phyloP scores from a whole-genome alignment of 768 basidiomycete genomes.

The Cubamyces lactineus region DNA sequence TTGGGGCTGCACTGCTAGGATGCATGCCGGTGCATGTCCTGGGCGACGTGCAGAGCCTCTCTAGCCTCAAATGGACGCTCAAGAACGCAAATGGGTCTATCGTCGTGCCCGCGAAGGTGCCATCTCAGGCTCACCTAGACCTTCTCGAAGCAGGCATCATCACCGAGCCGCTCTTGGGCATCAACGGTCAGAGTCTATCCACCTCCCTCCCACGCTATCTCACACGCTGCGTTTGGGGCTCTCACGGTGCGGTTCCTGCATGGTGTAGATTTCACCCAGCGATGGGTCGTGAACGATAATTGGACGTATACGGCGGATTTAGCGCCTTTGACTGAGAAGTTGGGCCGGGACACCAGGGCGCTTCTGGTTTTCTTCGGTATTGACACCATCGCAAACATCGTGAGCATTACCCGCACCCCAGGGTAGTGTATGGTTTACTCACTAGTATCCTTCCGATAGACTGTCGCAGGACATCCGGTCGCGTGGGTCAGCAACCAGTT shows the following conservation, averaged over 20 bases:
- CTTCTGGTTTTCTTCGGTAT: conserved; percentile 59
- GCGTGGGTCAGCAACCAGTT: conserved; percentile 65
- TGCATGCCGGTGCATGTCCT: conserved; percentile 2
- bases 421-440: not conserved
- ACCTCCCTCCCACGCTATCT: not conserved
- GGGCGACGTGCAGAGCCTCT: conserved; percentile 43
- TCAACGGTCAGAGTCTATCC: conserved; percentile 45
- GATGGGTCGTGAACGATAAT: conserved; percentile 59
- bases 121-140: conserved; percentile 60
- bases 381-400: conserved; percentile 60
- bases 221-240: not conserved
- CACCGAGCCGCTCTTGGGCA: conserved; percentile 54
- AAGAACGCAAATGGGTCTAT: conserved; percentile 57
- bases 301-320: conserved; percentile 64
- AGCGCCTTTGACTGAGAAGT: conserved; percentile 42
- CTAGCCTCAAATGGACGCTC: conserved; percentile 54
- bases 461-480: conserved; percentile 52
- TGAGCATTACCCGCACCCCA: conserved; percentile 32
- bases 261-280: conserved; percentile 52
- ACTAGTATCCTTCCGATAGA: conserved; percentile 36
- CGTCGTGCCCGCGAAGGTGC: conserved; percentile 52
- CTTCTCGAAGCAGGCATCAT: conserved; percentile 55
- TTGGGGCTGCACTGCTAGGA: conserved; percentile 15
- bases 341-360: conserved; percentile 27
- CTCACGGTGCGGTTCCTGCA: not conserved